Conservation (phyloP, 2,329 filamentous ascomycete species). For the Aspergillus sp. region DNA sequence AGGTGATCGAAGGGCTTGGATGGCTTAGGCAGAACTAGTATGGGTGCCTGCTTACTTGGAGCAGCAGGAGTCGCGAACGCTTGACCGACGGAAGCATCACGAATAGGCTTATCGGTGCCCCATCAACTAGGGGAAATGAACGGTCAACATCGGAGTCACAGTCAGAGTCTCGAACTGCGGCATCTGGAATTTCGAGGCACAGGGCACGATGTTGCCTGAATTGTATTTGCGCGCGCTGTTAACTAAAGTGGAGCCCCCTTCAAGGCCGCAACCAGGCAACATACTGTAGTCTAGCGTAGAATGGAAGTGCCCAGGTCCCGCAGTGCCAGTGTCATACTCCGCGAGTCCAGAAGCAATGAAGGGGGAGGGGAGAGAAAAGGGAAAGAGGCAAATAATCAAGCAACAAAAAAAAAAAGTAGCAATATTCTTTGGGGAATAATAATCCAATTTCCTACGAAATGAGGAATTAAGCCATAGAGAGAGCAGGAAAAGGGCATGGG, state of each 20-base stretch:
- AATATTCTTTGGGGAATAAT: neutral
- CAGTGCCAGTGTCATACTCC: neutral
- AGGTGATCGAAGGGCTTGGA: constrained; percentile 4
- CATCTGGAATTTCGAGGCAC: constrained; percentile 5
- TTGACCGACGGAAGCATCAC: constrained; percentile 5
- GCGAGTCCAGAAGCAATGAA: neutral
- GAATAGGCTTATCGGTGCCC: neutral
- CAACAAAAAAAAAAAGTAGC: neutral
- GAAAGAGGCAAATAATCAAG: neutral
- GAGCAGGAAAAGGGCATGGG: neutral
- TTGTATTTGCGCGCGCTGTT: neutral
- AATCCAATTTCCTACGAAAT: neutral
- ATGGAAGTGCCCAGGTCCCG: neutral
- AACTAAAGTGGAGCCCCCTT: constrained; percentile 5
- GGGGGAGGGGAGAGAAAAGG: neutral
- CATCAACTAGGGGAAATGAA: neutral
- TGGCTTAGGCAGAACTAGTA: constrained; percentile 11
- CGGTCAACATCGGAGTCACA: constrained; percentile 6
- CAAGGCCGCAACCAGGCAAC: constrained; percentile 10
- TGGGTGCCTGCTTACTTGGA: constrained; percentile 8
- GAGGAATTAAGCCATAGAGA: neutral
- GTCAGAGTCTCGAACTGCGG: constrained; percentile 1
- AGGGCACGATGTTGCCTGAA: constrained; percentile 7
- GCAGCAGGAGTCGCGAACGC: constrained; percentile 1
- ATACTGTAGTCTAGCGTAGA: neutral